phyloP scores from a whole-genome alignment of 208 protist species.

The Acanthamoeba sp. region DNA sequence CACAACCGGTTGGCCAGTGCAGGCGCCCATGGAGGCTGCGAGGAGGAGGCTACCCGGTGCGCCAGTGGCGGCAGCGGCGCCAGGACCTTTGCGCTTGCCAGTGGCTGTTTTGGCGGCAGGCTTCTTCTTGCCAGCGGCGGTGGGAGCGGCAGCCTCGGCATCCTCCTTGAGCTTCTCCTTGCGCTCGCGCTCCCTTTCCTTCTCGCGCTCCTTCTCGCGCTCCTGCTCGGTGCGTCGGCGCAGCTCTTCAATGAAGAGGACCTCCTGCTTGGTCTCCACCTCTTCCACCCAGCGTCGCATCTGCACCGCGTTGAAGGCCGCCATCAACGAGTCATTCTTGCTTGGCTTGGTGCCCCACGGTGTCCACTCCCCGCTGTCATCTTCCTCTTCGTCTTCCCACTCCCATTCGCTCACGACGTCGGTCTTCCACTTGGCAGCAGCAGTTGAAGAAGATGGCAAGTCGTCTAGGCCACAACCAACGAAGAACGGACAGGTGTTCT shows the following conservation, averaged over 20 bases:
- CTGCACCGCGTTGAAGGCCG: constrained; percentile 12
- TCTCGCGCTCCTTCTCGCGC: constrained; percentile 29
- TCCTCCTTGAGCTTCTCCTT: constrained; percentile 57
- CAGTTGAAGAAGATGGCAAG: neutral
- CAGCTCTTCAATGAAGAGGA: constrained; percentile 22
- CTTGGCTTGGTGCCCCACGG: neutral
- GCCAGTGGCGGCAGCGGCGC: neutral
- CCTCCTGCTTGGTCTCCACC: constrained; percentile 19
- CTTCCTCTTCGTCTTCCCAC: constrained; percentile 11
- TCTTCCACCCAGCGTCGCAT: constrained; percentile 9
- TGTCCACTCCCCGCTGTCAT: neutral
- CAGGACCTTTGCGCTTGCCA: neutral
- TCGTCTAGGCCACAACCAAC: neutral
- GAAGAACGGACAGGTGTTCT: constrained; percentile 6
- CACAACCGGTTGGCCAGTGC: too few species aligned
- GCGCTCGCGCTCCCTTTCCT: neutral
- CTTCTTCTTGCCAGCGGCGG: constrained; percentile 34
- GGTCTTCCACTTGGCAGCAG: neutral
- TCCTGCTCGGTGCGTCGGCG: constrained; percentile 1
- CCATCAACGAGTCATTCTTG: neutral
- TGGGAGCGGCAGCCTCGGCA: neutral
- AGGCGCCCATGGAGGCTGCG: neutral
- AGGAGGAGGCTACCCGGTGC: neutral
- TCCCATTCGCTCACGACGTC: neutral
- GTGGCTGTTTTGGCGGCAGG: neutral